phyloP scores from a whole-genome alignment of 345 rosid genomes.

The Turnera subulata region DNA sequence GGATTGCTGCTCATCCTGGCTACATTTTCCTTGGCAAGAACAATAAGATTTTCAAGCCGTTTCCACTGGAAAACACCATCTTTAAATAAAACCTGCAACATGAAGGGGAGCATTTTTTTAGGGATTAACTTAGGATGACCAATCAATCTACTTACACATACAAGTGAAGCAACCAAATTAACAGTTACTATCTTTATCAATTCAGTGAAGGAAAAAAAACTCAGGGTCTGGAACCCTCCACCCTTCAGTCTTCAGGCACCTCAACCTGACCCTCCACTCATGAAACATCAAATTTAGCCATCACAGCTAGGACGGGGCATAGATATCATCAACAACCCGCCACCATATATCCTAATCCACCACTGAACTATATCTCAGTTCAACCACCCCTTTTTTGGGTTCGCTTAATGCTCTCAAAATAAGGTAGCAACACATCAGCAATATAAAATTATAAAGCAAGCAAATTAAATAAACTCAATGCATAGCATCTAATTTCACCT shows the following conservation, averaged over 20 bases:
- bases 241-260: not conserved
- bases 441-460: too few species aligned
- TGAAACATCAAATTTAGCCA: too few species aligned
- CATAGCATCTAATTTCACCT: slow-evolving; percentile 39
- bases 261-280: not conserved
- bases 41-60: slow-evolving; percentile 84
- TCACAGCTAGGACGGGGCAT: too few species aligned
- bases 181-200: too few species aligned
- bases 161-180: not conserved
- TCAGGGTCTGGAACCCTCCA: too few species aligned
- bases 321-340: too few species aligned
- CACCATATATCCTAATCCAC: not conserved
- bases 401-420: not conserved
- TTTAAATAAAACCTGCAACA: slow-evolving; percentile 70
- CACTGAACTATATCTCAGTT: not conserved
- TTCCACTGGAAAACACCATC: slow-evolving; percentile 92
- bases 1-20: slow-evolving; percentile 95
- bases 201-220: too few species aligned
- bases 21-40: slow-evolving; percentile 91
- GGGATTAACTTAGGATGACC: not conserved
- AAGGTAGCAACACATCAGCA: not conserved
- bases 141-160: not conserved
- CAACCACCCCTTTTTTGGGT: not conserved
- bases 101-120: slow-evolving; percentile 4
- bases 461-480: too few species aligned